These are phyloP conservation scores for Magnaporthiopsis poae DNA, from an alignment of 2,329 filamentous ascomycete genomes.

Conservation along the genomic window DNA sequence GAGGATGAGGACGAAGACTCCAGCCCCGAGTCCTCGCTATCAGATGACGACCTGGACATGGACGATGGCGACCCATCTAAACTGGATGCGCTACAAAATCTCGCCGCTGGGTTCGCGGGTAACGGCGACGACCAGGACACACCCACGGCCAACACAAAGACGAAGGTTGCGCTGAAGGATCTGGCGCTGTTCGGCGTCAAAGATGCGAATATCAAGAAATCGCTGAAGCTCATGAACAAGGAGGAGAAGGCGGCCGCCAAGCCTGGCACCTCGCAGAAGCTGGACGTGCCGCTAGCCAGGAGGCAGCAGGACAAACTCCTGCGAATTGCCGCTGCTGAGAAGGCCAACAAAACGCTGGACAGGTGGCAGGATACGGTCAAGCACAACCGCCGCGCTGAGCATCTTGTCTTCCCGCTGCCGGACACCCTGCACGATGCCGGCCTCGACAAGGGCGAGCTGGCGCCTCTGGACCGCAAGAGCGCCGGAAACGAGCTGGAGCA, in stretches of 20 bases:
- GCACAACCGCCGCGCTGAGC: constrained; percentile 81
- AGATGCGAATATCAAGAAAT: constrained; percentile 67
- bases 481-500: constrained; percentile 73
- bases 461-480: constrained; percentile 52
- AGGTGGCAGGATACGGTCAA: constrained; percentile 95
- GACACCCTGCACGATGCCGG: constrained; percentile 57
- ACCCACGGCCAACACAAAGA: constrained; percentile 38
- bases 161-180: constrained; percentile 66
- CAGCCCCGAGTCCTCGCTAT: constrained; percentile 27
- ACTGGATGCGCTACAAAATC: constrained; percentile 54
- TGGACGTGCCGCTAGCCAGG: constrained; percentile 73
- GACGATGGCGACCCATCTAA: constrained; percentile 45
- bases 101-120: constrained; percentile 60
- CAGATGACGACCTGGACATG: constrained; percentile 28
- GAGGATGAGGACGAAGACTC: constrained; percentile 31
- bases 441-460: constrained; percentile 42
- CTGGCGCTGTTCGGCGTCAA: constrained; percentile 60
- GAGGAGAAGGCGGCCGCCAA: constrained; percentile 47
- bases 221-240: constrained; percentile 63
- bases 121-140: constrained; percentile 41
- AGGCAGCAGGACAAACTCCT: constrained; percentile 79
- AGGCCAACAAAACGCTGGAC: constrained; percentile 81
- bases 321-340: constrained; percentile 72
- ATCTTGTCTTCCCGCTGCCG: constrained; percentile 75
- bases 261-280: constrained; percentile 54